phyloP scores from a whole-genome alignment of 2,329 filamentous ascomycete species.

The Rutstroemia sp. region DNA sequence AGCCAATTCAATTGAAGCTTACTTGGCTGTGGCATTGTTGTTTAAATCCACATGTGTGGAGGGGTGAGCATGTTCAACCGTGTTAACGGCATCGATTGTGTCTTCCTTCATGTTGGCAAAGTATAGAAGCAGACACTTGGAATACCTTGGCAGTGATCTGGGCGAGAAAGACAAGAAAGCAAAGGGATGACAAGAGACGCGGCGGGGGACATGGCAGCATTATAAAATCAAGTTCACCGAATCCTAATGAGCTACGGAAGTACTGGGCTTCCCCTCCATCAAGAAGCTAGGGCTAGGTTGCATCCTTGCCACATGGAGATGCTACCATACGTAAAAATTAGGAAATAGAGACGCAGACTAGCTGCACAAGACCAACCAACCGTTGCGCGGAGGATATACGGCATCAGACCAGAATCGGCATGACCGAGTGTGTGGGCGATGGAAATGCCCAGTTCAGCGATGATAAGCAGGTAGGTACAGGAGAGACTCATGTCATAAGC shows the following conservation, averaged over 20 bases:
- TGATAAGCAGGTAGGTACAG: neutral
- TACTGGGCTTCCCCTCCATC: neutral
- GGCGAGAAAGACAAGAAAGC: neutral
- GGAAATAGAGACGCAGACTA: neutral
- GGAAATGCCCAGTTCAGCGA: neutral
- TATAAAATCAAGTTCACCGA: neutral
- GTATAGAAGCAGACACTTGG: neutral
- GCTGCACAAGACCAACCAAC: neutral
- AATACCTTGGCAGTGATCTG: neutral
- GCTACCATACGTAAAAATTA: neutral
- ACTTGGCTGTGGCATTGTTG: conserved; percentile 9
- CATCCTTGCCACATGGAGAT: neutral
- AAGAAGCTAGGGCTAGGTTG: neutral
- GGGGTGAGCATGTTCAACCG: conserved; percentile 8
- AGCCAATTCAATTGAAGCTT: neutral
- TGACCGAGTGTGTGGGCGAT: neutral
- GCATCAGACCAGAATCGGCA: neutral
- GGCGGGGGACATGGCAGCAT: neutral
- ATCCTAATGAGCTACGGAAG: neutral
- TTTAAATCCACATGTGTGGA: conserved; percentile 7
- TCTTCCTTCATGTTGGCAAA: conserved; percentile 3
- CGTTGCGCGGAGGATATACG: neutral
- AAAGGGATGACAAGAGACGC: neutral
- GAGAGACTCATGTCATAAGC: neutral
- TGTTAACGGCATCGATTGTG: neutral